Base-by-base conservation (phyloP, 164 flowering plant species). In the Dillenia suffruticosa region DNA sequence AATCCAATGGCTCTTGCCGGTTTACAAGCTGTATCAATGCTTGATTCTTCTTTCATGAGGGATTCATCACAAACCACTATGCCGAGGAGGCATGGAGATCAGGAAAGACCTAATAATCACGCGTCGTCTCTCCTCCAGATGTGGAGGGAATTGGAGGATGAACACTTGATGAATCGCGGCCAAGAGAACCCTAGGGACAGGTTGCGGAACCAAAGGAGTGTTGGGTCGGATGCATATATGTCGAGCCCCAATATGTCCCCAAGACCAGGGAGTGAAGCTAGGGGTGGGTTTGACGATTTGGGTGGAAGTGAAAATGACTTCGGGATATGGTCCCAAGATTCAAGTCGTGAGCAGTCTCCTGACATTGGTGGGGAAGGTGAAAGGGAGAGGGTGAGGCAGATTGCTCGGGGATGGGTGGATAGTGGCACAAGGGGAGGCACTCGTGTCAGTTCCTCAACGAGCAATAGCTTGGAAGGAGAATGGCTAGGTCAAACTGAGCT, bases 401-500 rank as follows among this genome's bases (percentile, higher is more conserved):
- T 88, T 67, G 88, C 85, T 26, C 81, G 80, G 46, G 92, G 82
- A 58, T 91, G 97, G 96, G 83, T 76, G 85, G 83, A 76, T 46
- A 76, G 68, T 72, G 81, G 88, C 32, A 68, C 53, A 15, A 75
- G 77, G 56, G 81, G 76, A n/a, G 77, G 70, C 19, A 49, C 81
- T 26, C 70, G 92, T n/a, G 73, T 56, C 66, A 65, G 64, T 59
- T 68, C 86, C 9, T 82, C 66, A 46, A 62, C 62, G 48, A 80
- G 49, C 61, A 72, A 73, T 62, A 71, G 70, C 60, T 71, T 82
- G 44, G 77, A 92, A 77, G 81, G 81, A 26, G 84, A 81, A 59
- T 83, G 86, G 96, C 83, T 91, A 50, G 96, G 93, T 44, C 90
- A 85, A 66, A 90, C 76, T 50, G 97, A 88, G 65, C 76, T 85